Base-by-base conservation (phyloP, 177 flowering plant genomes). In the Vitis hybrid region DNA sequence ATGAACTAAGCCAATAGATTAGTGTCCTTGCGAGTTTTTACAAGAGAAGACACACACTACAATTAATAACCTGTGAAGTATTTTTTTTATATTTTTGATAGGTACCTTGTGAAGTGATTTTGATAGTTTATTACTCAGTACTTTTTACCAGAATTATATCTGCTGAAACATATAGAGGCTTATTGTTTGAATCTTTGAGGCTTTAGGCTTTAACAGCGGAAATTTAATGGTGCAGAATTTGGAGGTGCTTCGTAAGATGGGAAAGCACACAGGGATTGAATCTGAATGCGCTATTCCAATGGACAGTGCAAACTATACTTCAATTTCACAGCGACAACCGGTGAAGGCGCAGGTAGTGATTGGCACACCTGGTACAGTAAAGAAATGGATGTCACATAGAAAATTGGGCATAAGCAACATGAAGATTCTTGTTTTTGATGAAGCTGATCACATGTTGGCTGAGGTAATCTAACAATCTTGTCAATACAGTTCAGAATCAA, bases 371-470 rank as follows among this genome's bases (percentile, higher is more conserved):
- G 99, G 98, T 8, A 95, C 98, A 0, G 80, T 91, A 4, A 85
- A 82, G 78, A 89, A 79, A 60, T 92, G 91, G 90, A 78, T 91
- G 72, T 50, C 82, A 1, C 52, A 32, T 0, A 87, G 60, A 83
- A 91, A 93, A 71, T 69, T 95, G 71, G 77, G 90, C 48, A 24
- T 76, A 3, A 69, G 74, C 21, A 63, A 63, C 49, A 52, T 93
- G 80, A 91, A 86, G 84, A 87, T 95, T 73, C 91, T 95, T 71
- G 99, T 95, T 24, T 95, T 90, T 80, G 99, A 95, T 70, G 99
- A 95, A 75, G 99, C 99, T 72, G 99, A 95, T 82, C 97, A 91
- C 71, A 95, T 95, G 99, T 77, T 95, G 69, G 97, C 87, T 8
- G 92, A 87, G 93, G 99, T 93, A 83, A 50, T 18, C 46, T 35